Evolutionary conservation across 2,329 filamentous ascomycete genomes (phyloP), one percentile per base, ranked within the genome.

Genomic region (Hypoxylon sp.): DNA sequence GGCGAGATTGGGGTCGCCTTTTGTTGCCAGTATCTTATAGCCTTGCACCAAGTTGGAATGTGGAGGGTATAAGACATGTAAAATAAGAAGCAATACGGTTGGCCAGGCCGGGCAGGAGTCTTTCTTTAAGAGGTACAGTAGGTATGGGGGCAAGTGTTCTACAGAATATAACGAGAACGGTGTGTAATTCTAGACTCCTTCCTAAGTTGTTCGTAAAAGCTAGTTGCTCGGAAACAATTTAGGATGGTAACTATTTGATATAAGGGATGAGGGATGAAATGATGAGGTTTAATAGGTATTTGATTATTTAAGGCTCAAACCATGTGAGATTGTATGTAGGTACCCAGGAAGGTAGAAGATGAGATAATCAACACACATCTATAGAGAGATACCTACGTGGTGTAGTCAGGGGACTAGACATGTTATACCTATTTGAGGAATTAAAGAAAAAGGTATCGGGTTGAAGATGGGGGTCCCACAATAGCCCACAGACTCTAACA

Each of bases 21-120:
- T 47, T 63, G 46, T 33, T 26, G 51, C 54, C n/a, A 35, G 46
- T 8, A 59, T 48, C 35, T 35, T 39, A 48, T 42, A 50, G 19
- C 33, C 42, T 22, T 24, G 53, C 33, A 35, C 31, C 13, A 39
- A 54, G 24, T 52, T 52, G 19, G 17, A 37, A 35, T 33, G 14
- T 46, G 26, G 44, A 51, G 37, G 44, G 46, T 42, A 55, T 51
- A 60, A 50, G 11, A 33, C 17, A 46, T 54, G 6, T 50, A 51
- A 33, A 33, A 66, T 59, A 48, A 58, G 52, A 48, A 52, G 58
- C 35, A 39, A 39, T 24, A 62, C 37, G 53, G 63, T 53, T 62
- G 46, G 26, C 39, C 52, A 47, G 58, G 29, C 53, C 53, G 59
- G 53, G 5, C n/a, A 53, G 24, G 33, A 59, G 37, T 33, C 10